Evolutionary conservation across 805 yeast genomes (phyloP), one percentile per base, ranked within the genome.

Genomic region (Nakazawaea sp.): DNA sequence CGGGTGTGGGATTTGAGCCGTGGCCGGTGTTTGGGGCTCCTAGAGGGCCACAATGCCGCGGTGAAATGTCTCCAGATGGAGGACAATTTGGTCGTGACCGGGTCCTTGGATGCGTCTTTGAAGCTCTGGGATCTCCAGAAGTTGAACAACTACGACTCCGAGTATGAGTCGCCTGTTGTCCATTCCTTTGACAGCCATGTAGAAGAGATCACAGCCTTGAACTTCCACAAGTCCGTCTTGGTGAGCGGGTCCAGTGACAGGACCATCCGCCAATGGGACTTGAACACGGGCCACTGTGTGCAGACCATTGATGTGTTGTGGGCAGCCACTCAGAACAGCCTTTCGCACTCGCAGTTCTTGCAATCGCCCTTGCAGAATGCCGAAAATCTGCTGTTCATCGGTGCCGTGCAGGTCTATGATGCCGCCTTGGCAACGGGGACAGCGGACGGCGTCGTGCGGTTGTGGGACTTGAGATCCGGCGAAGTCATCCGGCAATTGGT

Each of bases 341-440:
- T 33, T 11, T 18, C 41, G 3, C 30, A 38, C 27, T 31, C 40
- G 13, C 36, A 40, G 44, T 33, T 30, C 46, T 7, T 52, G 43
- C 11, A 31, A n/a, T 10, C 16, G 16, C 28, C 28, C 7, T 26
- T 15, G 16, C 7, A 6, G 7, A 6, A 7, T 12, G 28, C 8
- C 7, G 15, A 6, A 15, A 31, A 37, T 13, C 73, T 76, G 3
- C 74, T 75, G 3, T 71, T 74, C 42, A 71, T 81, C 30, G 81
- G 84, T 0, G 79, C 84, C 0, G 52, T 82, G 24, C 89, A 82
- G 53, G 76, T 82, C 41, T 76, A 66, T 48, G 86, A 80, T 48
- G 84, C 86, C 0, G 90, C 89, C 0, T 58, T 82, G 45, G 90
- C 90, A 0, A 75, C 87, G 0, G 92, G 90, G 35, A 78, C 88